Evolutionary conservation across 1,284 basidiomycete genomes (phyloP).

Genomic region (Clitocybe nebularis): DNA sequence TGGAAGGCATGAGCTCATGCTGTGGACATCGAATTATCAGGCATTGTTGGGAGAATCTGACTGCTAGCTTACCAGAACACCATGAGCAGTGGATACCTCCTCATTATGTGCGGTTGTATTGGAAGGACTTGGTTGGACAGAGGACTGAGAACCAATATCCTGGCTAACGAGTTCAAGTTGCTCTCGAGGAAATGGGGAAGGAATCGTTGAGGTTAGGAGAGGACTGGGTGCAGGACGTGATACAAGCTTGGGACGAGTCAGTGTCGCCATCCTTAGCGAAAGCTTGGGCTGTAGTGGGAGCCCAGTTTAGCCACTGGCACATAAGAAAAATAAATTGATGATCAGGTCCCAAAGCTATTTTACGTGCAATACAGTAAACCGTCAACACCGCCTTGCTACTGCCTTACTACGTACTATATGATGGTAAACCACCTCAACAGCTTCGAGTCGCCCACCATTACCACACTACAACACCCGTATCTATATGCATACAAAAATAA

Average conservation of each 20-base stretch:
- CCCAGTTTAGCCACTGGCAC: no score
- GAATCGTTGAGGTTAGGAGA: conserved; percentile 22
- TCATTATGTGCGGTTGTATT: conserved; percentile 8
- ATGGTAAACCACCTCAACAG: no score
- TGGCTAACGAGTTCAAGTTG: conserved; percentile 8
- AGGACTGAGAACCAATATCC: conserved; percentile 4
- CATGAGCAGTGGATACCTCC: conserved; percentile 8
- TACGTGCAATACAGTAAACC: no score
- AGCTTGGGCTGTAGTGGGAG: no score
- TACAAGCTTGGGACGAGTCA: conserved; percentile 24
- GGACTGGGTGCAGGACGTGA: conserved; percentile 16
- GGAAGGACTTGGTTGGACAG: conserved; percentile 17
- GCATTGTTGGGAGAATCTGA: background rate
- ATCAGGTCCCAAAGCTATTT: no score
- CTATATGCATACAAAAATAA: no score
- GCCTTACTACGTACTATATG: no score
- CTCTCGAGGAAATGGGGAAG: conserved; percentile 29
- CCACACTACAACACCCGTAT: no score
- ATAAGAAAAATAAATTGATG: no score
- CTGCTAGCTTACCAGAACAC: conserved; percentile 18
- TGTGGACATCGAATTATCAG: conserved; percentile 21
- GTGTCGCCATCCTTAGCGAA: conserved; percentile 25
- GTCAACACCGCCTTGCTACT: no score
- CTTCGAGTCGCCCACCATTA: no score
- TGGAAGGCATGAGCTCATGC: conserved; percentile 65